Conservation (phyloP, 257 asterid genomes). For the Scutellaria minor region DNA sequence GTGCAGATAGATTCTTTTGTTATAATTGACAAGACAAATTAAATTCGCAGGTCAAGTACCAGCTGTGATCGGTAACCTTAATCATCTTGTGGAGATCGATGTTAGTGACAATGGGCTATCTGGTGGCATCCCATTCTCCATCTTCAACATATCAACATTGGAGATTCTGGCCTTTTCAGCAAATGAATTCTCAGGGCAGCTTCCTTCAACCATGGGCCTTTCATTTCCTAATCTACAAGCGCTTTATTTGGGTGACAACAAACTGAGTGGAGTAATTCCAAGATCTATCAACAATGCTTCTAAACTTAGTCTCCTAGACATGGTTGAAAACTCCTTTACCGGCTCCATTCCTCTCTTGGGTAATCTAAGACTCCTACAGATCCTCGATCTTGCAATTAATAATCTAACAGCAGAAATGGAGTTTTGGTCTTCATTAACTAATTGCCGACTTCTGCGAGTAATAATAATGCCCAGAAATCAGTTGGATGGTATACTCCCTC, state of each 20-base stretch:
- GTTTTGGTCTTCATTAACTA: slow-evolving; percentile 47
- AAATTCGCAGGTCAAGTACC: slow-evolving; percentile 51
- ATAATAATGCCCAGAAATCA: slow-evolving; percentile 43
- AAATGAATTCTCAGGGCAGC: slow-evolving; percentile 29
- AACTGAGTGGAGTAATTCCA: slow-evolving; percentile 49
- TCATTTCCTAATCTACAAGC: slow-evolving; percentile 36
- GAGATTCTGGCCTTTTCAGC: not conserved
- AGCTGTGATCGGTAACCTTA: slow-evolving; percentile 46
- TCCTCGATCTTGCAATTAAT: slow-evolving; percentile 26
- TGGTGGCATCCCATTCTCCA: slow-evolving; percentile 37
- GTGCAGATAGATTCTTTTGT: too few relatives aligned
- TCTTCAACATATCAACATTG: slow-evolving; percentile 50
- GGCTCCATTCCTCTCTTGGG: slow-evolving; percentile 53
- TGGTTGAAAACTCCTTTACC: slow-evolving; percentile 33
- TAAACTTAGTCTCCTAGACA: slow-evolving; percentile 33
- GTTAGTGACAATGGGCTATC: slow-evolving; percentile 35
- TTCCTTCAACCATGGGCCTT: slow-evolving; percentile 45
- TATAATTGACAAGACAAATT: too few relatives aligned
- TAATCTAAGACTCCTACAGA: slow-evolving; percentile 30
- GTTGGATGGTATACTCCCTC: slow-evolving; percentile 51
- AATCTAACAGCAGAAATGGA: slow-evolving; percentile 45
- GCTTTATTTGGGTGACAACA: slow-evolving; percentile 37
- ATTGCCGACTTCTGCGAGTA: slow-evolving; percentile 44
- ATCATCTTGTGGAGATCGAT: too few relatives aligned
- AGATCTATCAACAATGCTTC: slow-evolving; percentile 53